A percentile compares a stretch with the other conserved stretches of the same genome.
These are phyloP conservation scores for Penicillium cinerascens DNA, from an alignment of 495 filamentous ascomycete species.

Conservation along the genomic window DNA sequence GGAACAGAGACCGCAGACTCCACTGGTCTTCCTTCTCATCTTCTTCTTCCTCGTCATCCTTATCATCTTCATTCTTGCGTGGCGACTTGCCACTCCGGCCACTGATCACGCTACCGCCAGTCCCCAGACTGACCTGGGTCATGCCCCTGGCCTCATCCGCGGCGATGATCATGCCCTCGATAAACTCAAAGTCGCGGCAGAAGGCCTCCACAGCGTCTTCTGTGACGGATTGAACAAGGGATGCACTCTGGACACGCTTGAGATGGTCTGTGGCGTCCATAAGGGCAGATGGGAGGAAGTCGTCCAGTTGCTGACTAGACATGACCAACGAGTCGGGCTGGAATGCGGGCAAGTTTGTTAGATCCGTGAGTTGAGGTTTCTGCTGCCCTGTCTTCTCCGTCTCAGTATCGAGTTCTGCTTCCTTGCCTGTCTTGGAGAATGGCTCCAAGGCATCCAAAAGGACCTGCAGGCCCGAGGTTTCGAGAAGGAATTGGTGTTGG, in stretches of 20 bases:
- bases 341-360: conserved; percentile 57
- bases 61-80: conserved; percentile 19
- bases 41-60: conserved; percentile 31
- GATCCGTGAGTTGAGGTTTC: conserved; percentile 42
- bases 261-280: conserved; percentile 87
- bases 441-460: conserved; percentile 63
- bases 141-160: conserved; percentile 52
- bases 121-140: conserved; percentile 24
- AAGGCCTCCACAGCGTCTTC: conserved; percentile 83
- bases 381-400: conserved; percentile 33
- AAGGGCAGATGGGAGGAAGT: conserved; percentile 85
- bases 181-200: conserved; percentile 84
- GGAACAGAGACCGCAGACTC: conserved; percentile 67
- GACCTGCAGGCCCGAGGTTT: conserved; percentile 65
- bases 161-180: conserved; percentile 66
- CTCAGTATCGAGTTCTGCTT: conserved; percentile 7
- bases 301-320: conserved; percentile 77
- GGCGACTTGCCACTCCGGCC: conserved; percentile 24
- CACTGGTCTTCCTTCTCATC: conserved; percentile 35
- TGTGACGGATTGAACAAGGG: conserved; percentile 69
- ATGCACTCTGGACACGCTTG: conserved; percentile 61
- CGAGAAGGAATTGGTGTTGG: conserved; percentile 62
- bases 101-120: conserved; percentile 27
- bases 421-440: conserved; percentile 29
- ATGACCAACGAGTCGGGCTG: conserved; percentile 58